Evolutionary conservation across 805 yeast species (phyloP), one percentile per base, ranked within the genome.

Genomic region (Candida koratica): DNA sequence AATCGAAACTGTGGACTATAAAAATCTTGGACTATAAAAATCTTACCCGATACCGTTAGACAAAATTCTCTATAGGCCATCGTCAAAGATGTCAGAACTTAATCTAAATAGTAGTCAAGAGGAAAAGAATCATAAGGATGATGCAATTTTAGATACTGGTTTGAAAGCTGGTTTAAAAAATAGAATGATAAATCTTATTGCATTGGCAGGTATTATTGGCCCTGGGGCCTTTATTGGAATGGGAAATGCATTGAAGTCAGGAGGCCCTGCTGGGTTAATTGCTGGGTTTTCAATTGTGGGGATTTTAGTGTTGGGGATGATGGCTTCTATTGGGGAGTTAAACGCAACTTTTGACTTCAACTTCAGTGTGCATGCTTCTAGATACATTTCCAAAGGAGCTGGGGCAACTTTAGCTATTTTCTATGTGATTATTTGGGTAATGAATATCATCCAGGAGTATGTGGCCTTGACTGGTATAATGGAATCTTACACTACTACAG

Each of bases 181-280:
- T 13, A 40, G 59, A 25, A 51, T 49, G 25, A 42, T 53, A 11
- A 41, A 42, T n/a, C 50, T 53, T 46, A 36, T 55, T 17, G 46
- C 58, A 10, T 38, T 57, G 19, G 56, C 51, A 9, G 55, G 56
- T 19, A 50, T 52, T 4, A 56, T 68, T 44, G 73, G 72, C 34
- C 67, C 72, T 25, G 84, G 84, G 45, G 60, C 78, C 17, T 78
- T 75, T 50, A 60, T 78, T 18, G 75, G 79, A 23, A 59, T 74
- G 1, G 78, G 79, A 9, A 63, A 61, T 25, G 64, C 78, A 8
- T 58, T 77, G 33, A 58, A 61, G 17, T 53, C 49, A 11, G 79
- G 75, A 8, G 57, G 57, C 7, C 49, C 48, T 10, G 76, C 71
- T 4, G 67, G 79, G 3, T 51, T 76, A 48, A 53, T 77, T 25